Conservation (phyloP, 345 rosid species). For the Stellera chamaejasme region DNA sequence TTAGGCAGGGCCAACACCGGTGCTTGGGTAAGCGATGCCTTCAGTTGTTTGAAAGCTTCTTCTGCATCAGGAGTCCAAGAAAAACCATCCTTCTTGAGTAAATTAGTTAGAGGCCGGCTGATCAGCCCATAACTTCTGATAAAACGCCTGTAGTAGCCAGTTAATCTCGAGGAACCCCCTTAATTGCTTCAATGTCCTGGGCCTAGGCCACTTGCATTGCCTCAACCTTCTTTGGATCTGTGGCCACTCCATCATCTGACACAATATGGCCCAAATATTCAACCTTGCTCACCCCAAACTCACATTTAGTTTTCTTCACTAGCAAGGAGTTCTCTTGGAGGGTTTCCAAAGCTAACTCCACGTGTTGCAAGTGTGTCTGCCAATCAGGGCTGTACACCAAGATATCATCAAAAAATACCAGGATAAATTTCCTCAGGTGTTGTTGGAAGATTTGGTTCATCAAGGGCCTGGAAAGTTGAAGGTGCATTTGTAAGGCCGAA, state of each 20-base stretch:
- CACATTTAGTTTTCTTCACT: not conserved
- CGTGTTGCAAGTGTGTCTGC: not conserved
- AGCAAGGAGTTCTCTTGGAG: not conserved
- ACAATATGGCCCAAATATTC: constrained; percentile 1
- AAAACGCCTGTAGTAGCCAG: not conserved
- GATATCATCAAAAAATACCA: not conserved
- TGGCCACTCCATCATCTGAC: not conserved
- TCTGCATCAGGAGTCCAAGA: too few species aligned
- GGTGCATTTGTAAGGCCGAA: constrained; percentile 1
- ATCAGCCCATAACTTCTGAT: not conserved
- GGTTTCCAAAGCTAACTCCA: too few species aligned
- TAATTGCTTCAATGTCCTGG: not conserved
- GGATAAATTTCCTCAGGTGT: not conserved
- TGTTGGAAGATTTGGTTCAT: not conserved
- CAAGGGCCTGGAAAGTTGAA: not conserved
- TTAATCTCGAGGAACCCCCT: not conserved
- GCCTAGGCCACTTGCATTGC: not conserved
- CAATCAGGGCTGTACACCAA: not conserved
- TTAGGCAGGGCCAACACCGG: too few species aligned
- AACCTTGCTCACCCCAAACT: not conserved
- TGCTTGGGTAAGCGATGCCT: too few species aligned
- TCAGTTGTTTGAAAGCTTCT: too few species aligned
- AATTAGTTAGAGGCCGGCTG: not conserved
- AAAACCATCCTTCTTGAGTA: not conserved
- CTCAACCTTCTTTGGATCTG: not conserved